Conservation (phyloP, 2,329 filamentous ascomycete species). For the Fusarium sp. region DNA sequence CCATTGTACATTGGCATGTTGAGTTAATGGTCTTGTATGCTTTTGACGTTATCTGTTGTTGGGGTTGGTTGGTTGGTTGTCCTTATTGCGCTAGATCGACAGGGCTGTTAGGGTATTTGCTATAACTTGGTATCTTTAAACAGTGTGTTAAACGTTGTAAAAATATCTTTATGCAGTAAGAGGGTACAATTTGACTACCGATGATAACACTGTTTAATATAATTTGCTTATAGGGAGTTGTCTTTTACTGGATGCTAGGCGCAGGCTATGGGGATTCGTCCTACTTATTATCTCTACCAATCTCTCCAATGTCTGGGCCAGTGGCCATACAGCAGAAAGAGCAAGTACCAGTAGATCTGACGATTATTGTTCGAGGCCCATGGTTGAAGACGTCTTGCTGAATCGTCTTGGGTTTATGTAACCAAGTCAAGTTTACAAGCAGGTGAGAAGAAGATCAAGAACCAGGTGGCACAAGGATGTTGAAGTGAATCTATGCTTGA, state of each 20-base stretch:
- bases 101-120: neutral
- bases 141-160: neutral
- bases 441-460: neutral
- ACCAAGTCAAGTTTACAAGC: accelerated
- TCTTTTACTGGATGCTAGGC: neutral
- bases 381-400: neutral
- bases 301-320: neutral
- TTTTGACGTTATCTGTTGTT: neutral
- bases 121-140: neutral
- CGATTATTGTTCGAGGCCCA: accelerated
- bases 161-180: neutral
- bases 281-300: accelerated
- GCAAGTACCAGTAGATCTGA: neutral
- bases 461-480: neutral
- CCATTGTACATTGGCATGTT: too few relatives aligned
- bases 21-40: neutral
- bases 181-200: neutral
- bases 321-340: neutral
- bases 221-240: neutral
- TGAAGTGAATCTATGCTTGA: neutral
- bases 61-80: too few relatives aligned
- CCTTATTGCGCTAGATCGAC: neutral
- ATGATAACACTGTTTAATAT: neutral
- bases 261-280: too few relatives aligned
- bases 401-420: neutral